Evolutionary conservation across 116 monocot genomes (phyloP).

Genomic region (Iris pallida): DNA sequence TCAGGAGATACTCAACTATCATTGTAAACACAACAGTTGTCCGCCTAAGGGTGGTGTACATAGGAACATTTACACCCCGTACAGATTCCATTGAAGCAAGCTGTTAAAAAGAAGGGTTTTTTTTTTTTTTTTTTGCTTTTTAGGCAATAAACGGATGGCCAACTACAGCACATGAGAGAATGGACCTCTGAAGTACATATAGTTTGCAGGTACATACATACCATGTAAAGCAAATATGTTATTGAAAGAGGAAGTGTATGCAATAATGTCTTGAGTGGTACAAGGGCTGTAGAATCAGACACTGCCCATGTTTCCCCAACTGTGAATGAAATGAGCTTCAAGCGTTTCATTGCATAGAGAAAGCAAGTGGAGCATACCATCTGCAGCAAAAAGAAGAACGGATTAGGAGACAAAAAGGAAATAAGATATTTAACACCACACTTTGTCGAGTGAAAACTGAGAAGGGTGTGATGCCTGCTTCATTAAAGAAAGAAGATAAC

Average conservation of each 20-base stretch:
- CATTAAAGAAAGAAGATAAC: neutral
- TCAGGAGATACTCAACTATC: constrained; percentile 78
- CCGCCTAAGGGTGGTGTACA: constrained; percentile 93
- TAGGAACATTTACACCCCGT: constrained; percentile 97
- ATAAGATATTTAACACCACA: neutral
- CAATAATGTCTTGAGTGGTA: constrained; percentile 58
- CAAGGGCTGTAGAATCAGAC: constrained; percentile 44
- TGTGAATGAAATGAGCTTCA: constrained; percentile 70
- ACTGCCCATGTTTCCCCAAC: constrained; percentile 44
- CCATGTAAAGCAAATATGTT: constrained; percentile 93
- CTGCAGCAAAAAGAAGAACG: constrained; percentile 31
- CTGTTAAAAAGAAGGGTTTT: constrained; percentile 36
- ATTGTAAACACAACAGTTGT: constrained; percentile 92
- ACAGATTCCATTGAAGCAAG: constrained; percentile 92
- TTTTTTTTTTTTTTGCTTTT: no score
- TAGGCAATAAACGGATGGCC: neutral
- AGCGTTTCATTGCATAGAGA: constrained; percentile 70
- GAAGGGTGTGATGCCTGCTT: neutral
- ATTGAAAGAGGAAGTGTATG: constrained; percentile 82
- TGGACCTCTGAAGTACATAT: neutral
- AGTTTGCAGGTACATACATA: constrained; percentile 38
- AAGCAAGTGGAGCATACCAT: constrained; percentile 76
- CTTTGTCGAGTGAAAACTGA: neutral
- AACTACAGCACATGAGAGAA: neutral
- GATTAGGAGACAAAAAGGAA: neutral